Evolutionary conservation across 108 stramenopile genomes (phyloP).

Genomic region (Cyclotella cryptica): DNA sequence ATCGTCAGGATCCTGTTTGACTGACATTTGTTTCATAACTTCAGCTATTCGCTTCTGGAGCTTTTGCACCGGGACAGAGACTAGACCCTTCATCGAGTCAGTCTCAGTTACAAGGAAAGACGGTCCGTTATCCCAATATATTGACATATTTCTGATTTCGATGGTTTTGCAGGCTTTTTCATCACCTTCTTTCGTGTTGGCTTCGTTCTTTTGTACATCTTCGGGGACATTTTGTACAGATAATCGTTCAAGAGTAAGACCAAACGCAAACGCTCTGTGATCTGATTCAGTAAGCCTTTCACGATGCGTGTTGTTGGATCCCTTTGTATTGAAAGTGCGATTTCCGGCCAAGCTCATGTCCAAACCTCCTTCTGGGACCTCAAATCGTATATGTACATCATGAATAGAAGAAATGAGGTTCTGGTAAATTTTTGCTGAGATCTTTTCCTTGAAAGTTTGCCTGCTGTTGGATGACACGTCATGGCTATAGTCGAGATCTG

Average conservation of each 20-base stretch:
- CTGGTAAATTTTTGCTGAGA: slow-evolving; percentile 71
- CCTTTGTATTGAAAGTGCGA: slow-evolving; percentile 23
- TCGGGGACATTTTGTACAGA: slow-evolving; percentile 57
- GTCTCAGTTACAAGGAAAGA: slow-evolving; percentile 74
- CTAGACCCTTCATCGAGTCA: slow-evolving; percentile 52
- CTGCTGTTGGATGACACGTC: slow-evolving; percentile 28
- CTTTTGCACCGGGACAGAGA: slow-evolving; percentile 57
- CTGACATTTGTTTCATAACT: slow-evolving; percentile 66
- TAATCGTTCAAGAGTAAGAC: slow-evolving; percentile 62
- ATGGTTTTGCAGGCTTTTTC: slow-evolving; percentile 63
- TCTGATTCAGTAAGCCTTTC: slow-evolving; percentile 35
- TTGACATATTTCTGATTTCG: slow-evolving; percentile 57
- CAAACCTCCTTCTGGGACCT: slow-evolving; percentile 76
- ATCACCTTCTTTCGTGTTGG: slow-evolving; percentile 35
- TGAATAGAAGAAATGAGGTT: slow-evolving; percentile 73
- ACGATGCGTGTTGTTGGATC: neutral
- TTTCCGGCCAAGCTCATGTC: slow-evolving; percentile 11
- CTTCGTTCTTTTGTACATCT: neutral
- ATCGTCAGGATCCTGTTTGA: slow-evolving; percentile 64
- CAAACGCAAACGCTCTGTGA: slow-evolving; percentile 79
- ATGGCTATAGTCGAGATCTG: neutral
- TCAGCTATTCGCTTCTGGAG: slow-evolving; percentile 59
- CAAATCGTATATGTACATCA: slow-evolving; percentile 81
- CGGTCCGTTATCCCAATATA: slow-evolving; percentile 87
- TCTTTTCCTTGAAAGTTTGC: slow-evolving; percentile 57